These are phyloP conservation scores for Debaryomycetaceae sp. DNA, from an alignment of 1,139 yeast genomes.

Conservation along the genomic window DNA sequence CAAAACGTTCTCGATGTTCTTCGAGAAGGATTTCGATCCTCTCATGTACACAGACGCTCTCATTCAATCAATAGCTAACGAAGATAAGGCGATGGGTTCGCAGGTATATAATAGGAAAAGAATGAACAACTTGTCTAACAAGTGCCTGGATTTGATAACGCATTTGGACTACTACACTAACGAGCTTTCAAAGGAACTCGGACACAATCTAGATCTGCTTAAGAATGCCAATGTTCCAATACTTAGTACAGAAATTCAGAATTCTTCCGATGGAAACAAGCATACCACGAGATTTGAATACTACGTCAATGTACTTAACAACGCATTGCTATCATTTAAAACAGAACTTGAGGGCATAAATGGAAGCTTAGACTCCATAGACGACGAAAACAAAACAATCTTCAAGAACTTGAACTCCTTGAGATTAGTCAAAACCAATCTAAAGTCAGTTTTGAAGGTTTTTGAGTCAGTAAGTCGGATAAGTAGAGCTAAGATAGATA, in stretches of 20 bases:
- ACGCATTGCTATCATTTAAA: constrained; percentile 54
- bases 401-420: constrained; percentile 43
- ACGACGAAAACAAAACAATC: constrained; percentile 15
- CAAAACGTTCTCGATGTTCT: constrained; percentile 34
- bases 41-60: constrained; percentile 37
- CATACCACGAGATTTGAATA: constrained; percentile 54
- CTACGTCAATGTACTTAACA: constrained; percentile 56
- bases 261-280: constrained; percentile 3
- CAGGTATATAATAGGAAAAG: constrained; percentile 20
- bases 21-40: constrained; percentile 38
- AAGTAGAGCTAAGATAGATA: constrained; percentile 16
- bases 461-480: constrained; percentile 38
- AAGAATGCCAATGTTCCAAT: constrained; percentile 31
- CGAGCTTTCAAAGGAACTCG: constrained; percentile 51
- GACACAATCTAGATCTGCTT: constrained; percentile 42
- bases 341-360: constrained; percentile 41
- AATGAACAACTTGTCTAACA: constrained; percentile 25
- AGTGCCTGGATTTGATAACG: constrained; percentile 42
- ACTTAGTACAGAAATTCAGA: constrained; percentile 23
- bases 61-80: constrained; percentile 23
- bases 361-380: constrained; percentile 9
- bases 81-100: neutral
- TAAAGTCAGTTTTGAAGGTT: constrained; percentile 41
- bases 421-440: constrained; percentile 40
- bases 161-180: constrained; percentile 63